Evolutionary conservation across 805 yeast species (phyloP).

Genomic region (Schwanniomyces yamadae): DNA sequence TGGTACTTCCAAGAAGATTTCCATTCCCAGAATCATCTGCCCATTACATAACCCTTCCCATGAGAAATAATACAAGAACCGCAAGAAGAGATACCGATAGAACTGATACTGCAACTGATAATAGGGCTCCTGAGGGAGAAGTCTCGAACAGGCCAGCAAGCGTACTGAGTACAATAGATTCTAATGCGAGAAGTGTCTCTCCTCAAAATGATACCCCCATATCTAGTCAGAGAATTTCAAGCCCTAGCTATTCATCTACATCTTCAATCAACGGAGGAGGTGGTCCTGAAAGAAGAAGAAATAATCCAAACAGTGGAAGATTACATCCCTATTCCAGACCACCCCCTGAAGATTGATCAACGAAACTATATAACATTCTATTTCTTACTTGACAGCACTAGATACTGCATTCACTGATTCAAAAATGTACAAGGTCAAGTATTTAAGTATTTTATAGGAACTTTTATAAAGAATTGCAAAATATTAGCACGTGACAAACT

Average conservation of each 20-base stretch:
- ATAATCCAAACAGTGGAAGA: constrained; percentile 11
- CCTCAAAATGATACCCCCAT: not conserved
- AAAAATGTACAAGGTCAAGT: too few relatives aligned
- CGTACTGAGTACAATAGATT: not conserved
- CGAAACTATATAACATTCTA: too few relatives aligned
- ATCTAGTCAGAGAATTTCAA: too few relatives aligned
- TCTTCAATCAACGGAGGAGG: constrained; percentile 13
- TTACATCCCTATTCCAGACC: constrained; percentile 23
- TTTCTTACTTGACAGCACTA: too few relatives aligned
- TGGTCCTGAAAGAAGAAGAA: constrained; percentile 18
- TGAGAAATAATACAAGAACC: constrained; percentile 5
- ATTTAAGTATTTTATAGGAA: too few relatives aligned
- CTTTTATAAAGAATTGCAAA: too few relatives aligned
- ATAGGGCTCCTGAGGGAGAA: not conserved
- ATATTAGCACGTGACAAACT: too few relatives aligned
- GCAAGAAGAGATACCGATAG: constrained; percentile 6
- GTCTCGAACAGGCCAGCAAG: not conserved
- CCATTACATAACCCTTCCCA: constrained; percentile 6
- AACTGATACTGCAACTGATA: constrained; percentile 1
- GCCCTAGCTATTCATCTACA: too few relatives aligned
- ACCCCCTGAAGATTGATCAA: constrained; percentile 6
- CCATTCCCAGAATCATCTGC: constrained; percentile 22
- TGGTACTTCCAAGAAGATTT: constrained; percentile 30
- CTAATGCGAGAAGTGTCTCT: constrained; percentile 1
- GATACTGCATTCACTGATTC: too few relatives aligned